Evolutionary conservation across 176 grass and related monocot species (phyloP).

Genomic region (Cenchrus purpureus): DNA sequence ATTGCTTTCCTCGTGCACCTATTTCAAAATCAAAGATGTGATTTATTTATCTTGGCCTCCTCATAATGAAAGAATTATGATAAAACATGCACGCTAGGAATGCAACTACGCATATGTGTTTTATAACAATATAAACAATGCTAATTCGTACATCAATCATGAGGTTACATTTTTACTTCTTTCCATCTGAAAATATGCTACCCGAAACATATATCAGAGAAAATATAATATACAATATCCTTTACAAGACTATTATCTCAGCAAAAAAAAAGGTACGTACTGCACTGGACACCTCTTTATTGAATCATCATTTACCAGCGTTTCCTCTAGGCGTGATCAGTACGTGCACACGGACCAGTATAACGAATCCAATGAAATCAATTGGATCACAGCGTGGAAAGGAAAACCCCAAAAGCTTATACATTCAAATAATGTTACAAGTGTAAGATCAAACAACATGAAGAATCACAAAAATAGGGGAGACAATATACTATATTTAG

Average conservation of each 20-base stretch:
- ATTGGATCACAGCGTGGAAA: slow-evolving; percentile 14
- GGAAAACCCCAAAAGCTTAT: slow-evolving; percentile 41
- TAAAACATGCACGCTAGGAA: too few species aligned
- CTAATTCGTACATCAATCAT: background rate
- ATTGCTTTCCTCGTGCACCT: too few species aligned
- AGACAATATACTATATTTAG: slow-evolving; percentile 25
- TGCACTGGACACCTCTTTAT: slow-evolving; percentile 30
- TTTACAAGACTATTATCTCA: background rate
- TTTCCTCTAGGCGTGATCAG: slow-evolving; percentile 43
- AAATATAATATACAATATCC: background rate
- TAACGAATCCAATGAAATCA: slow-evolving; percentile 56
- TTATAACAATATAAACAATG: background rate
- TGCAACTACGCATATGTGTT: too few species aligned
- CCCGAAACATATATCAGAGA: background rate
- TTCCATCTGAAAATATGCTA: background rate
- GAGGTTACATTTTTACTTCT: background rate
- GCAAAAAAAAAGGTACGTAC: background rate
- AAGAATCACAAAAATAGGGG: slow-evolving; percentile 37
- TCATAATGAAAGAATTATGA: too few species aligned
- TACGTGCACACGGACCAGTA: slow-evolving; percentile 21
- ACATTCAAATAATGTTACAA: slow-evolving; percentile 43
- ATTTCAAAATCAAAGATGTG: too few species aligned
- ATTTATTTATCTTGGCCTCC: too few species aligned
- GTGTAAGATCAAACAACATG: slow-evolving; percentile 46
- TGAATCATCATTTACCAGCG: slow-evolving; percentile 52